phyloP scores from a whole-genome alignment of 345 rosid species.

The Clausena lansium region DNA sequence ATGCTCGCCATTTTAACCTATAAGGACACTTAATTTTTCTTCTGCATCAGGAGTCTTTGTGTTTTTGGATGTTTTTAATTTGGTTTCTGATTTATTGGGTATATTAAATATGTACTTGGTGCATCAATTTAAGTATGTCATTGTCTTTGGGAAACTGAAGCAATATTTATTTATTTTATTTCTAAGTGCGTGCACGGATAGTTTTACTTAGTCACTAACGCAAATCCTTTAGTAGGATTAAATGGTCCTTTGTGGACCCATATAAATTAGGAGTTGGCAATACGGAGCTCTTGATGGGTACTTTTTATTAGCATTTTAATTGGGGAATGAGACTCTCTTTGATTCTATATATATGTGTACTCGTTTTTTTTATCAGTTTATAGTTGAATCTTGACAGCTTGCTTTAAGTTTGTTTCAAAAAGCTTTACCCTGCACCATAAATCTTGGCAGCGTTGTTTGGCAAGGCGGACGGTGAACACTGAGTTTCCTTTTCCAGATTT shows the following conservation, averaged over 20 bases:
- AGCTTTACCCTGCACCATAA: slow-evolving; percentile 12
- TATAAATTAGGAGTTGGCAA: background rate
- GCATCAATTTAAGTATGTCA: background rate
- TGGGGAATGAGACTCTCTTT: background rate
- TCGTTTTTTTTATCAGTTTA: background rate
- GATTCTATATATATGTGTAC: background rate
- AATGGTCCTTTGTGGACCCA: slow-evolving; percentile 16
- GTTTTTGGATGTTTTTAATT: background rate
- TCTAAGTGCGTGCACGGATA: slow-evolving; percentile 29
- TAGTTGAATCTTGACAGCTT: background rate
- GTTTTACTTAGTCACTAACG: slow-evolving; percentile 3
- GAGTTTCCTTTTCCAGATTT: slow-evolving; percentile 48
- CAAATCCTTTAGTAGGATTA: slow-evolving; percentile 13
- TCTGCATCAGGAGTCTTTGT: background rate
- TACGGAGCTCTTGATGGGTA: slow-evolving; percentile 22
- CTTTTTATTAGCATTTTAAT: slow-evolving; percentile 11
- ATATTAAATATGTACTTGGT: background rate
- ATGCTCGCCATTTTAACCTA: background rate
- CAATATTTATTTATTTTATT: background rate
- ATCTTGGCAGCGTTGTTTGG: slow-evolving; percentile 50
- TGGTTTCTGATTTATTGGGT: background rate
- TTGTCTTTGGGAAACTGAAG: background rate
- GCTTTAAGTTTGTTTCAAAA: slow-evolving; percentile 2
- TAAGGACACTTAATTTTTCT: background rate
- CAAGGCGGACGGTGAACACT: slow-evolving; percentile 42